phyloP scores from a whole-genome alignment of 1,284 basidiomycete species.

The Sanghuangporus weigelae region DNA sequence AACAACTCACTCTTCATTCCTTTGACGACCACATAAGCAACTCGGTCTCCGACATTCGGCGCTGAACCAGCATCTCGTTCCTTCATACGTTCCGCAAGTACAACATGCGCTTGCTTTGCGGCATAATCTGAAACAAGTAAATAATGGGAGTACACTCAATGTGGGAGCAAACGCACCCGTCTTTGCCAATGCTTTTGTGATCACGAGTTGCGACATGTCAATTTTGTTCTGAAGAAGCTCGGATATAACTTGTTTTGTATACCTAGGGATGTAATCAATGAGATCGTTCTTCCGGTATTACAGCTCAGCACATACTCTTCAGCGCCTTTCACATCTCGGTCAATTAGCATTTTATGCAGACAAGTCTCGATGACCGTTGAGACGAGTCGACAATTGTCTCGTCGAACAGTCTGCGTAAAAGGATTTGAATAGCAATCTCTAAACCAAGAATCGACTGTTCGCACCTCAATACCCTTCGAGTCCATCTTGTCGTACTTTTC shows the following conservation, averaged over 20 bases:
- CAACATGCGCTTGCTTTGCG: conserved; percentile 92
- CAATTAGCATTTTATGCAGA: conserved; percentile 93
- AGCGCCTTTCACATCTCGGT: conserved; percentile 87
- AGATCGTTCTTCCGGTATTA: not conserved
- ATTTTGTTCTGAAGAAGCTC: conserved; percentile 93
- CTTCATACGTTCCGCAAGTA: conserved; percentile 91
- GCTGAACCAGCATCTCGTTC: conserved; percentile 93
- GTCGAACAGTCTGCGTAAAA: conserved; percentile 75
- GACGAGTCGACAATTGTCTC: conserved; percentile 94
- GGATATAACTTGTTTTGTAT: conserved; percentile 87
- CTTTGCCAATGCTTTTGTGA: conserved; percentile 93
- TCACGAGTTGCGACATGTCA: conserved; percentile 97
- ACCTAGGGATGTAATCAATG: conserved; percentile 43
- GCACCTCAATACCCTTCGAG: conserved; percentile 93
- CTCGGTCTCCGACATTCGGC: conserved; percentile 89
- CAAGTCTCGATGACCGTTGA: conserved; percentile 97
- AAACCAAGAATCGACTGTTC: conserved; percentile 22
- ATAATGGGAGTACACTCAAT: not conserved
- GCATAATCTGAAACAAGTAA: conserved; percentile 58
- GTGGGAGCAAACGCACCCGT: conserved; percentile 43
- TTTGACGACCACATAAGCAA: conserved; percentile 96
- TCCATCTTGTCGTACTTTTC: conserved; percentile 99
- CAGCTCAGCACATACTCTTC: conserved; percentile 55
- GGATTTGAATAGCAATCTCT: conserved; percentile 1
- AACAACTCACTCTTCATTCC: conserved; percentile 72